Conservation (phyloP, 371 early-diverging fungal species). For the Mucor irregularis region DNA sequence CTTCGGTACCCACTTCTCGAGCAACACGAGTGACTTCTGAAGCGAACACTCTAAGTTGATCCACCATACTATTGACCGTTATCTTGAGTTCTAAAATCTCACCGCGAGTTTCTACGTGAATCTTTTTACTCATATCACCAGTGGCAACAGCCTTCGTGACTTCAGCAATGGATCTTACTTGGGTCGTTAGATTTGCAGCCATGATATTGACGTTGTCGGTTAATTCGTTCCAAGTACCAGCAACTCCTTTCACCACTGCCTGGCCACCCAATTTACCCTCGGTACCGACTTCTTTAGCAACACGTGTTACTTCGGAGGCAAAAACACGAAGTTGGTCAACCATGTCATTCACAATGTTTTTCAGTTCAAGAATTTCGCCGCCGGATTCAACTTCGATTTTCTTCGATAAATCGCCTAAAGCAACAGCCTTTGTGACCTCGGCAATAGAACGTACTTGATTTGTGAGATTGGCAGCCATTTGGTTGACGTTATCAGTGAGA, state of each 20-base stretch:
- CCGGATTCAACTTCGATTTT: constrained; percentile 39
- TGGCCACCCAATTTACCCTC: constrained; percentile 54
- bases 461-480: constrained; percentile 50
- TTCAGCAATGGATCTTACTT: constrained; percentile 49
- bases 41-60: constrained; percentile 36
- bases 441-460: constrained; percentile 56
- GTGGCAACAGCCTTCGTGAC: constrained; percentile 49
- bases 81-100: constrained; percentile 55
- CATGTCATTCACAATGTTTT: constrained; percentile 40
- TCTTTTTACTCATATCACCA: constrained; percentile 46
- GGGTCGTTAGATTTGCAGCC: constrained; percentile 55
- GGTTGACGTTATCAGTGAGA: constrained; percentile 39
- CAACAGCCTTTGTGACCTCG: constrained; percentile 55
- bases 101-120: constrained; percentile 42
- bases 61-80: constrained; percentile 32
- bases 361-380: constrained; percentile 39
- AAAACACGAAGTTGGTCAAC: constrained; percentile 37
- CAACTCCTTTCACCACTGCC: constrained; percentile 57
- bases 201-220: constrained; percentile 68
- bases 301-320: constrained; percentile 50
- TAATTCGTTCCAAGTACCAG: constrained; percentile 73
- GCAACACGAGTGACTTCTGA: constrained; percentile 50
- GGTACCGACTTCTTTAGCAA: constrained; percentile 51
- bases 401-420: constrained; percentile 31
- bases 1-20: constrained; percentile 52